Percentiles rank a stretch among this genome's conserved stretches.
These are phyloP conservation scores for Neopestalotiopsis sp. DNA, from an alignment of 2,329 filamentous ascomycete species.

Conservation along the genomic window DNA sequence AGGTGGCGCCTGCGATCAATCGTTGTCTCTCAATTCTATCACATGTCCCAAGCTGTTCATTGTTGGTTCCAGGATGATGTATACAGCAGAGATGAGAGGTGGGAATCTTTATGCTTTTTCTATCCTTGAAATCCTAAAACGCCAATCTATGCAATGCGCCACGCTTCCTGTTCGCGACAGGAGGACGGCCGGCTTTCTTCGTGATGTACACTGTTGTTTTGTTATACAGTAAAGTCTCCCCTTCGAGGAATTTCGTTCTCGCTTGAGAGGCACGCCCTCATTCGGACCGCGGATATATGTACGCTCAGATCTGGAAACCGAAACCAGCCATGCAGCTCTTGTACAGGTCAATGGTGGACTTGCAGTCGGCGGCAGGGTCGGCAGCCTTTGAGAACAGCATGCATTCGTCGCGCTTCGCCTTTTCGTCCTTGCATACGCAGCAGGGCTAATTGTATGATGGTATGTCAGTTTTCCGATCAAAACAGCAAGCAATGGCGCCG, in stretches of 20 bases:
- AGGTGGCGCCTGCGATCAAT: too few relatives aligned
- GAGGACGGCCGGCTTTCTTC: not conserved
- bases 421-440: conserved; percentile 97
- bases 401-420: conserved; percentile 91
- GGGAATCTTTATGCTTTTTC: not conserved
- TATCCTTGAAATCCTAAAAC: not conserved
- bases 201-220: not conserved
- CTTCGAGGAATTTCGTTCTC: not conserved
- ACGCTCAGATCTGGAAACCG: conserved; percentile 73
- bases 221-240: not conserved
- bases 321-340: conserved; percentile 90
- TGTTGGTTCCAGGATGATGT: not conserved
- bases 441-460: conserved; percentile 68
- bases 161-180: not conserved
- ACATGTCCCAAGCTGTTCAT: not conserved
- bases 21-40: not conserved
- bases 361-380: conserved; percentile 85
- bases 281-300: not conserved
- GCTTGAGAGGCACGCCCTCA: not conserved
- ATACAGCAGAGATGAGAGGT: not conserved
- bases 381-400: conserved; percentile 93
- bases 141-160: not conserved
- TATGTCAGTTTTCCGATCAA: not conserved
- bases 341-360: conserved; percentile 82
- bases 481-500: too few relatives aligned